Evolutionary conservation across 2,329 filamentous ascomycete genomes (phyloP).

Genomic region (Colletotrichum graminicola): DNA sequence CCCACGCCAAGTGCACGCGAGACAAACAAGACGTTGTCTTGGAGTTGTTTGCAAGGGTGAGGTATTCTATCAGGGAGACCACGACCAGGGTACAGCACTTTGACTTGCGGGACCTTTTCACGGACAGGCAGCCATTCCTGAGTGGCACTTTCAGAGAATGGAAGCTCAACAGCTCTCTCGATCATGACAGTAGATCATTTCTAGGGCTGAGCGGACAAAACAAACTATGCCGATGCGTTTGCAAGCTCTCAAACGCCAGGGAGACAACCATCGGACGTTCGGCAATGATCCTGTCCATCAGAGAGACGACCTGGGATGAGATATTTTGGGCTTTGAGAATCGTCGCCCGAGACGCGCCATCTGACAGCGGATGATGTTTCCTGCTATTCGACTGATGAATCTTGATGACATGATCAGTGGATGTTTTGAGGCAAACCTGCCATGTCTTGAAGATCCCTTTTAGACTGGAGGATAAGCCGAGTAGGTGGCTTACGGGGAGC

Average conservation of each 20-base stretch:
- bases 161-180: constrained; percentile 18
- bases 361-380: neutral
- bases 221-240: constrained; percentile 39
- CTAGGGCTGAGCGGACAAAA: constrained; percentile 9
- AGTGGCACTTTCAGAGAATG: constrained; percentile 24
- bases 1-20: constrained; percentile 52
- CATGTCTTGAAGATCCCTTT: neutral
- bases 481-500: neutral
- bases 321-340: constrained; percentile 23
- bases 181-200: constrained; percentile 19
- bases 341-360: constrained; percentile 20
- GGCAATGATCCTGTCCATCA: constrained; percentile 32
- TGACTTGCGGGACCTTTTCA: constrained; percentile 73
- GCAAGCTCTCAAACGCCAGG: constrained; percentile 17
- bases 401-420: neutral
- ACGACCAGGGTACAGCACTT: constrained; percentile 68
- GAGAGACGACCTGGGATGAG: constrained; percentile 40
- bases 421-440: neutral
- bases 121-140: constrained; percentile 65
- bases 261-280: constrained; percentile 20
- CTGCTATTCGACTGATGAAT: neutral
- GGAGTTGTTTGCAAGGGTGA: constrained; percentile 74
- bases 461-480: neutral
- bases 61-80: constrained; percentile 67
- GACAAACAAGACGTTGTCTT: constrained; percentile 60